These are phyloP conservation scores for Lepidium aucheri DNA, from an alignment of 345 rosid species.

Conservation along the genomic window DNA sequence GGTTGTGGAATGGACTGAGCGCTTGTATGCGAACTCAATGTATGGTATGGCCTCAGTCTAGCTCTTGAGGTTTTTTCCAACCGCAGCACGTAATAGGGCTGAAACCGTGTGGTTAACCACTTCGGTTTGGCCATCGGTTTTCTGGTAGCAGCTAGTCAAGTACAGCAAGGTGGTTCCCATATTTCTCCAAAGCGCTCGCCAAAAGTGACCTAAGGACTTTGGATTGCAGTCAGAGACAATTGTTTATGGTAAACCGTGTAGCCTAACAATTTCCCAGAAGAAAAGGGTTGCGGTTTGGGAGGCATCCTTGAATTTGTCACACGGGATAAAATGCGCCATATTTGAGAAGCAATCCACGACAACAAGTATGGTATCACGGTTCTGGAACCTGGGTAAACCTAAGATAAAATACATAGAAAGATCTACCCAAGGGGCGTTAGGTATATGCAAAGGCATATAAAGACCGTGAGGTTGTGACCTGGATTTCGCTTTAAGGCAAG, in stretches of 20 bases:
- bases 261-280: not conserved
- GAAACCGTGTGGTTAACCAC: too few relatives aligned
- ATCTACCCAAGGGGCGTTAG: not conserved
- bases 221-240: too few relatives aligned
- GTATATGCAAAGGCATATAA: not conserved
- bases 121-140: too few relatives aligned
- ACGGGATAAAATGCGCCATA: not conserved
- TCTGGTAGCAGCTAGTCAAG: too few relatives aligned
- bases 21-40: too few relatives aligned
- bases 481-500: not conserved
- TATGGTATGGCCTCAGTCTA: too few relatives aligned
- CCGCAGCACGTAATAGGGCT: rapidly evolving
- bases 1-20: too few relatives aligned
- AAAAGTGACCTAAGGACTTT: too few relatives aligned
- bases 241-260: too few relatives aligned
- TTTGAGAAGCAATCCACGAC: not conserved
- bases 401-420: not conserved
- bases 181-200: too few relatives aligned
- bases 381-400: not conserved
- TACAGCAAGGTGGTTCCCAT: too few relatives aligned
- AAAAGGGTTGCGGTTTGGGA: not conserved
- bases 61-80: too few relatives aligned
- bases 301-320: not conserved
- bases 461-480: not conserved
- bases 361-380: not conserved